Base-by-base conservation (phyloP, 2,329 filamentous ascomycete genomes). In the Colletotrichum chrysophilum region DNA sequence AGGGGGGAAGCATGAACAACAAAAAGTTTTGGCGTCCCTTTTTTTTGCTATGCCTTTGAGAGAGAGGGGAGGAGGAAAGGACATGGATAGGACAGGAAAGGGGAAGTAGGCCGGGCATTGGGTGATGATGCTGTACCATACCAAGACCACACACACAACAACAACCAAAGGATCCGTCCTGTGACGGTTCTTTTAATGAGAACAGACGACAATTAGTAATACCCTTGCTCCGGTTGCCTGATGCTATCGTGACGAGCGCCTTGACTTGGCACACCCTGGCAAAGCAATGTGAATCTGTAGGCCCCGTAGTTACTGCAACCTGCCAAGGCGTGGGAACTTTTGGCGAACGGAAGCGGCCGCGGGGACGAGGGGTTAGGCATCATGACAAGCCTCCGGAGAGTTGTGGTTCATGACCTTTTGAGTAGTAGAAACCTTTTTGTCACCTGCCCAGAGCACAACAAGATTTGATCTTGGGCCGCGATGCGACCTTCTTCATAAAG, bases 61-160 rank as follows among this genome's bases (percentile, higher is more conserved):
- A 28, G 66, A 61, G 21, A 55, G 52, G 32, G 38, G 14, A 24
- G 36, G 38, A 34, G 55, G 38, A 16, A 48, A 60, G n/a, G 14
- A 32, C 43, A 52, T 21, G 67, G 56, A 48, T 32, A 21, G 28
- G 58, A n/a, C 32, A 67, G 30, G 43, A 28, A 62, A 62, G 52
- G 73, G 48, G 70, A 66, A 34, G 58, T 64, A 34, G 48, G 24
- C 67, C 30, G 43, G 71, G 36, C 55, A 72, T 43, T 61, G 70
- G 73, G 64, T 68, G 73, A 75, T 66, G 73, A 73, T 73, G 70
- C 64, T 75, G 73, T 75, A 75, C 73, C 73, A 75, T 73, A 75
- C 64, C 56, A 75, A 64, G 64, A 75, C 70, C 64, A 75, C 69
- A 72, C 48, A 66, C 71, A 71, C 68, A 66, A 71, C 36, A 52